Evolutionary conservation across 106 monocot species (phyloP).

Genomic region (Apostasia shenzhenica): DNA sequence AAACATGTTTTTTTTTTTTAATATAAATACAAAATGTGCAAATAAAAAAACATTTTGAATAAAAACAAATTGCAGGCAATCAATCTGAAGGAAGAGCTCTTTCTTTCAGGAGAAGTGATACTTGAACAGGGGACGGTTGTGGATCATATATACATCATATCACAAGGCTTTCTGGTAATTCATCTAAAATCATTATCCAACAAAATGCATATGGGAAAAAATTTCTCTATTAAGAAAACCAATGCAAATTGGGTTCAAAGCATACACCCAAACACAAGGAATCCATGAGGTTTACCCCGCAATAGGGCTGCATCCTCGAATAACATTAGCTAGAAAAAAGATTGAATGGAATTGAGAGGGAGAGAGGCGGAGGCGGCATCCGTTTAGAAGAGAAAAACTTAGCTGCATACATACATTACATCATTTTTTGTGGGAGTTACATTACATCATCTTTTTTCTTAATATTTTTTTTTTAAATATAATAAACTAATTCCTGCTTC

Average conservation of each 20-base stretch:
- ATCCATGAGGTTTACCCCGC: too few species aligned
- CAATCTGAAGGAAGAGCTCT: conserved; percentile 71
- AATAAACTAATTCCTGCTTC: too few species aligned
- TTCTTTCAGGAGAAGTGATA: conserved; percentile 74
- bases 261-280: too few species aligned
- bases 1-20: neutral
- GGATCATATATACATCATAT: conserved; percentile 68
- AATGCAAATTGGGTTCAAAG: too few species aligned
- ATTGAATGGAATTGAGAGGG: neutral
- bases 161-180: conserved; percentile 46
- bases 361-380: neutral
- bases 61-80: conserved; percentile 33
- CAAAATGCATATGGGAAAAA: too few species aligned
- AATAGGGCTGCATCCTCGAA: too few species aligned
- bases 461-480: too few species aligned
- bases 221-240: too few species aligned
- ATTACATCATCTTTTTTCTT: too few species aligned
- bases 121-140: conserved; percentile 71
- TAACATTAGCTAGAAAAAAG: neutral
- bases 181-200: neutral
- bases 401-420: too few species aligned
- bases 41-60: neutral
- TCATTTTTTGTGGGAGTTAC: too few species aligned
- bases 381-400: too few species aligned
- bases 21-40: neutral